Percentiles rank a stretch among this genome's conserved stretches.
These are phyloP conservation scores for Mucor plumbeus DNA, from an alignment of 371 early-diverging fungal species.

Conservation along the genomic window DNA sequence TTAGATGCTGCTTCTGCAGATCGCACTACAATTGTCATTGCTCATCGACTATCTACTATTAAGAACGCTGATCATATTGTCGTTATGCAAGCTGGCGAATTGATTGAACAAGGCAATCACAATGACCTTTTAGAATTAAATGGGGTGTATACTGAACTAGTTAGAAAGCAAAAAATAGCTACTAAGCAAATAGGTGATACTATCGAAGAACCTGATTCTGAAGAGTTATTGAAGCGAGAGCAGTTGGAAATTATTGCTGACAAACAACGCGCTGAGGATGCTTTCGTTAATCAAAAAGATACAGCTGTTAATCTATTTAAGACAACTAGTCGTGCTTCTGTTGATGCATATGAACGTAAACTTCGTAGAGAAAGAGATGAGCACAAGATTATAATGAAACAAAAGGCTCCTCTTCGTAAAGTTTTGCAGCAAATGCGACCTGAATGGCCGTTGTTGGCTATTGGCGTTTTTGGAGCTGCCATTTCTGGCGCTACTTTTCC, in stretches of 20 bases:
- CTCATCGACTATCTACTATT: constrained; percentile 87
- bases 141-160: constrained; percentile 63
- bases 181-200: constrained; percentile 29
- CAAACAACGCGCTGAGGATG: constrained; percentile 26
- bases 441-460: constrained; percentile 44
- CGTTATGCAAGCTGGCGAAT: constrained; percentile 74
- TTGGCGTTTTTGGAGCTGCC: constrained; percentile 53
- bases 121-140: constrained; percentile 56
- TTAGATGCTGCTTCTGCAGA: constrained; percentile 76
- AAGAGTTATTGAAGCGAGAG: constrained; percentile 44
- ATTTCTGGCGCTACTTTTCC: constrained; percentile 67
- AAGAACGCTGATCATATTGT: constrained; percentile 85
- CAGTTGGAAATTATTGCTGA: constrained; percentile 38
- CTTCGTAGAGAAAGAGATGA: constrained; percentile 49
- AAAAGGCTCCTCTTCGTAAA: constrained; percentile 52
- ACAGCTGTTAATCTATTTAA: constrained; percentile 31
- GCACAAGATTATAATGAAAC: constrained; percentile 46
- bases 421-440: constrained; percentile 44
- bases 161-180: constrained; percentile 61
- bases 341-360: constrained; percentile 56
- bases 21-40: constrained; percentile 92
- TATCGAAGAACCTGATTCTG: constrained; percentile 28
- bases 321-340: constrained; percentile 40
- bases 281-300: constrained; percentile 30
- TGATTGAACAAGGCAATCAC: constrained; percentile 79